Base-by-base conservation (phyloP, 257 asterid species). In the Fraxinus americana region DNA sequence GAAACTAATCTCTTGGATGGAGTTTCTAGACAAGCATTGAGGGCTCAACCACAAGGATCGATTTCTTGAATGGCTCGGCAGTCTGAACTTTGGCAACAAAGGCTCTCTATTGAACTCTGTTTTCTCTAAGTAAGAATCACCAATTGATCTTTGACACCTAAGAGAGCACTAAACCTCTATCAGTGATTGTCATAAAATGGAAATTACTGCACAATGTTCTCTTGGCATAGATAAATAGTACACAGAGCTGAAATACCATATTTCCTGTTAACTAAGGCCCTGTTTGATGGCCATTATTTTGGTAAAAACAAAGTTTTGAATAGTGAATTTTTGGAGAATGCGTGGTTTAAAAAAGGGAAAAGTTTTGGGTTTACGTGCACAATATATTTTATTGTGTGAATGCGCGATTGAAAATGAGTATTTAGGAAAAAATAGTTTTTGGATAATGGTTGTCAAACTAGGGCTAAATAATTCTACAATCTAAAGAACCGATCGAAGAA, bases 101-200 rank as follows among this genome's bases (percentile, higher is more conserved):
- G 95, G 97, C 57, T 74, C 74, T 81, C 75, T n/a, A 63, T 91
- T 92, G 72, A 92, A 92, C 85, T 91, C 97, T n/a, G n/a, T 11
- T 81, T 71, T 91, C 89, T 92, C 91, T 84, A 92, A 79, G 81
- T 92, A 92, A 17, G 97, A 97, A 83, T 91, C 97, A 7, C 97
- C 97, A 23, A 92, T 88, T 59, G 97, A 86, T 88, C 97, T n/a
- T 89, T 8, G 97, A 87, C 67, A 92, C 89, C 97, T 92, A 85
- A 78, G 75, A 79, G 16, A 67, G 54, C 73, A 79, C 23, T 11
- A 5, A 52, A 52, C 12, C 10, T 52, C 54, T 32, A 57, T 82
- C 29, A 82, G 83, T 61, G 29, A 30, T 63, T 63, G 11, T 1
- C 0, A 43, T 17, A 11, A 57, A 32, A 69, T 68, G 66, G 39